Evolutionary conservation across 1,284 basidiomycete species (phyloP), one percentile per base, ranked within the genome.

Genomic region (Bjerkandera adusta): DNA sequence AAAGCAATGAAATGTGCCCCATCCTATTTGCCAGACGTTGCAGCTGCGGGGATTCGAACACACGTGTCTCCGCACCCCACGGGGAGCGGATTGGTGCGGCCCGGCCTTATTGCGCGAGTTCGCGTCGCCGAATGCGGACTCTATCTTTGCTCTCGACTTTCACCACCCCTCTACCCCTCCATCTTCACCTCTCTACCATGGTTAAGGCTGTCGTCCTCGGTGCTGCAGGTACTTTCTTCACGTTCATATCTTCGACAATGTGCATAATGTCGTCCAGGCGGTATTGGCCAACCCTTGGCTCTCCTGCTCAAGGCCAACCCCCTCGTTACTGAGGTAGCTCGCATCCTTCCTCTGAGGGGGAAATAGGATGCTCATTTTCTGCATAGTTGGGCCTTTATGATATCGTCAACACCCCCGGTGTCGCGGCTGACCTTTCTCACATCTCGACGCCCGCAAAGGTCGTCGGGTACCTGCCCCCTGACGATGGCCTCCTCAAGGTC

Each of bases 391-490:
- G 83, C 45, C 83, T 98, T 54, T 98, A 83, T 70, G 97, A 99
- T 91, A 95, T 99, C 70, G 89, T 92, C 67, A 91, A 92, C 68
- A 91, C 95, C 12, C 93, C 94, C 37, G 96, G 97, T 71, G 95
- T 99, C 57, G 93, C 93, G 47, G 91, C 85, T 56, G 94, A 98
- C 75, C 77, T 97, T 53, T 90, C 88, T 52, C 94, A 97, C 70
- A 92, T 97, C 67, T 67, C 78, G 30, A 91, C 86, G 34, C 84
- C 83, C 29, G 82, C 85, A 35, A 86, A 87, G 67, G 83, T 94
- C 49, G 76, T 81, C 57, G 92, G 92, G 27, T 89, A 74, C 68
- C 74, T 87, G 12, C 75, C 81, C 43, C 72, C 80, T 55, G 78
- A 92, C 58, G 85, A 86, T 58, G 92, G 92, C 47, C 78, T 98